Percentiles rank a stretch among this genome's conserved stretches.
Evolutionary conservation across 1,139 yeast genomes (phyloP).

Genomic region (Blastobotrys elegans): DNA sequence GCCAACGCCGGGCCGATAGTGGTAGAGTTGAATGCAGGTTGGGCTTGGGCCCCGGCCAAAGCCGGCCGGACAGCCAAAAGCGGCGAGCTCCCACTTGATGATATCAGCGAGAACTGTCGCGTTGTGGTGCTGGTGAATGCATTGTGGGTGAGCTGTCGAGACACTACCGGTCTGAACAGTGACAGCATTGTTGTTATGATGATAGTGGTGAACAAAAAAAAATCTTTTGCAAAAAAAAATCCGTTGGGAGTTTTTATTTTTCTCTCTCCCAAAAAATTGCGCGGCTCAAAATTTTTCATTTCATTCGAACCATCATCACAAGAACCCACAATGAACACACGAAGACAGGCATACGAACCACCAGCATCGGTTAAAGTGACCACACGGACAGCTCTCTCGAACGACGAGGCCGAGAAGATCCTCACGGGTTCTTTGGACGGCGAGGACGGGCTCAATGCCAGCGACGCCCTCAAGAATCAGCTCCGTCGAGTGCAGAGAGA

Average conservation of each 20-base stretch:
- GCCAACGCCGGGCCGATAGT: conserved; percentile 11
- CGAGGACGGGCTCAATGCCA: conserved; percentile 43
- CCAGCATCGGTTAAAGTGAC: conserved; percentile 30
- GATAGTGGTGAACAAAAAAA: background rate
- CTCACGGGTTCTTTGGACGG: conserved; percentile 43
- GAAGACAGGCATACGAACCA: conserved; percentile 18
- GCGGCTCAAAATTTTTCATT: conserved; percentile 4
- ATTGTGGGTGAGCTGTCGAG: too few species aligned
- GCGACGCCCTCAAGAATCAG: conserved; percentile 47
- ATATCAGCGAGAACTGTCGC: background rate
- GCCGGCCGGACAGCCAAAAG: conserved; percentile 7
- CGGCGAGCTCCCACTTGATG: background rate
- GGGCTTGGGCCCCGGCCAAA: background rate
- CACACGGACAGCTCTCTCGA: conserved; percentile 27
- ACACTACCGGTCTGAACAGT: too few species aligned
- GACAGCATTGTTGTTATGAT: background rate
- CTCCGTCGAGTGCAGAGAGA: conserved; percentile 64
- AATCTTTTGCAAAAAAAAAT: background rate
- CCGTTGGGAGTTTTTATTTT: too few species aligned
- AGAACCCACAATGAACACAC: background rate
- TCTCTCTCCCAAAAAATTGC: background rate
- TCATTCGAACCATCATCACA: background rate
- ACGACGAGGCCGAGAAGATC: conserved; percentile 39
- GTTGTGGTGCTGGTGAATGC: background rate
- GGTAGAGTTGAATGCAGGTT: conserved; percentile 18